A percentile compares a stretch with the other conserved stretches of the same genome.
phyloP scores from a whole-genome alignment of 768 basidiomycete species.

The Trametes cubensis region DNA sequence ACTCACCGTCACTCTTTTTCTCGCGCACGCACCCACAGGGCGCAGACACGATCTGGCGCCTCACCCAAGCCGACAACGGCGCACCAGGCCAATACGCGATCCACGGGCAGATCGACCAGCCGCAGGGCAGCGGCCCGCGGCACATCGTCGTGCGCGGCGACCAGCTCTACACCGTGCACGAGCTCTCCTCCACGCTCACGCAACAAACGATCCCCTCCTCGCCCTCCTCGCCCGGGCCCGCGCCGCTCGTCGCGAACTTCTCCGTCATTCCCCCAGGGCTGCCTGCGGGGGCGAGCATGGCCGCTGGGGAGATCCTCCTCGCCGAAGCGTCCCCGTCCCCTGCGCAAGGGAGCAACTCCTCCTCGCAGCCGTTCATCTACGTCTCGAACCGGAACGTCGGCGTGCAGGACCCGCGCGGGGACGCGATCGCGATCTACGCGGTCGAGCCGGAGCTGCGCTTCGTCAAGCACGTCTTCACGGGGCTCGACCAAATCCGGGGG shows the following conservation, averaged over 20 bases:
- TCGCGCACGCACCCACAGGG: slow-evolving; percentile 44
- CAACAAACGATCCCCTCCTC: slow-evolving; percentile 58
- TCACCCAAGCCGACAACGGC: slow-evolving; percentile 47
- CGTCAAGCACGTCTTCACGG: slow-evolving; percentile 61
- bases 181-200: slow-evolving; percentile 57
- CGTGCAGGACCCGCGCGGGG: slow-evolving; percentile 52
- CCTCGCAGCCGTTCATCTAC: slow-evolving; percentile 60
- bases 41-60: slow-evolving; percentile 68
- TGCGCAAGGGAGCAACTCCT: slow-evolving; percentile 50
- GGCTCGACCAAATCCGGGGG: slow-evolving; percentile 63
- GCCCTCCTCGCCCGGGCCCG: slow-evolving; percentile 48
- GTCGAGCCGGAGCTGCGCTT: slow-evolving; percentile 46
- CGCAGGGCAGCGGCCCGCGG: slow-evolving; percentile 64
- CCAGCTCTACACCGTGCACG: slow-evolving; percentile 56
- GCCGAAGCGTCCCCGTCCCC: slow-evolving; percentile 50
- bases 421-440: slow-evolving; percentile 65
- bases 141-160: slow-evolving; percentile 45
- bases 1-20: neutral
- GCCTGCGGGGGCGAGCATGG: slow-evolving; percentile 44
- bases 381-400: slow-evolving; percentile 69
- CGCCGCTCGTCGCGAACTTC: slow-evolving; percentile 49
- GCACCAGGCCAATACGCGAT: slow-evolving; percentile 51
- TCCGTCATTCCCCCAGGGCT: slow-evolving; percentile 50
- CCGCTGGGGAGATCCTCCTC: slow-evolving; percentile 66
- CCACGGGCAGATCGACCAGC: slow-evolving; percentile 61